Evolutionary conservation across 1,139 yeast species (phyloP).

Genomic region (Debaryomycetaceae sp.): DNA sequence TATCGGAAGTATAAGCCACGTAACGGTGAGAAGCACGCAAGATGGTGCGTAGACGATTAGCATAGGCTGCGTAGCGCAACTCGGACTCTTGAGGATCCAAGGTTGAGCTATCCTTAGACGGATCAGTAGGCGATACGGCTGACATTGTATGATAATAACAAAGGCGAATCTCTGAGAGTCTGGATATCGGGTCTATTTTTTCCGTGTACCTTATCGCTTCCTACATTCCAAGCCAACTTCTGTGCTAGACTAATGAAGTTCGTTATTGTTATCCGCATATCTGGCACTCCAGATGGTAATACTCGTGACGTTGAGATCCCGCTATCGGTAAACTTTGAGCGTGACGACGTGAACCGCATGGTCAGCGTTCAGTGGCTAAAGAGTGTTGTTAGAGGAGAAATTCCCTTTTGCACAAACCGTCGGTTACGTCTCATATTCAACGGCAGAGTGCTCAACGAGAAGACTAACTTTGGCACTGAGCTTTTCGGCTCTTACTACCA

Average conservation of each 20-base stretch:
- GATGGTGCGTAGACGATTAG: slow-evolving; percentile 61
- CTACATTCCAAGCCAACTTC: too few relatives aligned
- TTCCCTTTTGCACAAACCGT: slow-evolving; percentile 20
- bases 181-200: background rate
- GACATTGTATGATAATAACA: background rate
- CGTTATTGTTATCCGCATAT: slow-evolving; percentile 20
- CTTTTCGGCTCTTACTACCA: too few relatives aligned
- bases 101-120: too few relatives aligned
- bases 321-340: slow-evolving; percentile 16
- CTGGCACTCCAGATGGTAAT: slow-evolving; percentile 16
- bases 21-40: slow-evolving; percentile 70
- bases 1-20: slow-evolving; percentile 80
- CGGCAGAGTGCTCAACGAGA: slow-evolving; percentile 59
- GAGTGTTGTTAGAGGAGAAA: slow-evolving; percentile 18
- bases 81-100: too few relatives aligned
- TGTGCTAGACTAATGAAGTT: slow-evolving; percentile 14
- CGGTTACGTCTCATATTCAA: slow-evolving; percentile 63
- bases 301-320: slow-evolving; percentile 22
- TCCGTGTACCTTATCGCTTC: background rate
- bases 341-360: slow-evolving; percentile 21
- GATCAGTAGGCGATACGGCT: slow-evolving; percentile 2
- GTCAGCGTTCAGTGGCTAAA: slow-evolving; percentile 23
- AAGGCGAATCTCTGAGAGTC: slow-evolving; percentile 1
- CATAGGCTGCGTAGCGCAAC: slow-evolving; percentile 74
- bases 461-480: slow-evolving; percentile 44